These are phyloP conservation scores for Metschnikowia amazonensis DNA, from an alignment of 805 yeast species.

Conservation along the genomic window DNA sequence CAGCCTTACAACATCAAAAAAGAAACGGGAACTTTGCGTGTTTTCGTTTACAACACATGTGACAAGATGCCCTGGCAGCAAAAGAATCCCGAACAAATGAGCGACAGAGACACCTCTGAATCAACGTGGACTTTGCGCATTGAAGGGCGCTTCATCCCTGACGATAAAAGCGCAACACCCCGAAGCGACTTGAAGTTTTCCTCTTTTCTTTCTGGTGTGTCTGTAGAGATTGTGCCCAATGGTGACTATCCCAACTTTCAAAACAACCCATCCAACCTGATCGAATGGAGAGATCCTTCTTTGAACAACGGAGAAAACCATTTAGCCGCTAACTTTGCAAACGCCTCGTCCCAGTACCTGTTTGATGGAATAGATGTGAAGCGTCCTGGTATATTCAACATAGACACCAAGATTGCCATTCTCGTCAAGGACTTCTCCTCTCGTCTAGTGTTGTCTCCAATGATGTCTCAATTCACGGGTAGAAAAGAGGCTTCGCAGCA, in stretches of 20 bases:
- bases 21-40: slow-evolving; percentile 63
- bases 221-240: slow-evolving; percentile 63
- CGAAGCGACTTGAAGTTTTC: slow-evolving; percentile 16
- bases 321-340: slow-evolving; percentile 20
- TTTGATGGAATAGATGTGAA: slow-evolving; percentile 90
- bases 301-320: slow-evolving; percentile 17
- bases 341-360: slow-evolving; percentile 20
- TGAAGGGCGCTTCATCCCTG: slow-evolving; percentile 73
- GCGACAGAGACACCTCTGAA: slow-evolving; percentile 23
- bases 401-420: slow-evolving; percentile 68
- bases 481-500: slow-evolving; percentile 78
- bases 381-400: slow-evolving; percentile 58
- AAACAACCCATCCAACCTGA: slow-evolving; percentile 38
- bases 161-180: slow-evolving; percentile 7
- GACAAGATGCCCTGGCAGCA: slow-evolving; percentile 85
- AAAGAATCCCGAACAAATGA: slow-evolving; percentile 22
- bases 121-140: slow-evolving; percentile 81
- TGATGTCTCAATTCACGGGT: slow-evolving; percentile 68
- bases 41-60: slow-evolving; percentile 76
- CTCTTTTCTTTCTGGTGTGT: slow-evolving; percentile 75
- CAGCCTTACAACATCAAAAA: slow-evolving; percentile 35
- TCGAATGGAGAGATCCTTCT: slow-evolving; percentile 87
- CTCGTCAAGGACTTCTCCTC: slow-evolving; percentile 71
- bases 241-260: slow-evolving; percentile 36
- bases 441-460: slow-evolving; percentile 59